phyloP scores from a whole-genome alignment of 2,329 filamentous ascomycete species.

The Aspergillus spinulosporus region DNA sequence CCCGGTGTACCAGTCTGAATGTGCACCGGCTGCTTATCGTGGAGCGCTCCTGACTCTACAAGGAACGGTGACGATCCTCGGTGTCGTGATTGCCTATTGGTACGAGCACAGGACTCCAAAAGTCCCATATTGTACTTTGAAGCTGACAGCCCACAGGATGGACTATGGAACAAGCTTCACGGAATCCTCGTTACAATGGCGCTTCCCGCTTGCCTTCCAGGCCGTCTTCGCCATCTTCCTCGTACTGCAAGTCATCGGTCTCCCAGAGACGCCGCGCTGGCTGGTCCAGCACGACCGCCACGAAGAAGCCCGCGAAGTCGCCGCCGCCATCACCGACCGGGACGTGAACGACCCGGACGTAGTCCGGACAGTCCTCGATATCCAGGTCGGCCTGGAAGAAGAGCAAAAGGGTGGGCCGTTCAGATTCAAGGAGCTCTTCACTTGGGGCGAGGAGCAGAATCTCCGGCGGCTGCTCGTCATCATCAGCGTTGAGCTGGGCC shows the following conservation, averaged over 20 bases:
- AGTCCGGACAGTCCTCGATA: conserved; percentile 22
- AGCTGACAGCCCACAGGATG: conserved; percentile 27
- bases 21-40: conserved; percentile 26
- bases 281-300: conserved; percentile 29
- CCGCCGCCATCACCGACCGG: conserved; percentile 24
- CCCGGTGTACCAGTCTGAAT: conserved; percentile 35
- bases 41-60: conserved; percentile 29
- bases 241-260: conserved; percentile 26
- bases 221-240: conserved; percentile 29
- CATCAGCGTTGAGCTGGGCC: conserved; percentile 37
- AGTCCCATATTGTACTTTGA: too few species aligned
- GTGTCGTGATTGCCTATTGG: conserved; percentile 27
- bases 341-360: conserved; percentile 17
- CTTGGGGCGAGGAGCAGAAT: conserved; percentile 35
- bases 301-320: conserved; percentile 27
- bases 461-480: conserved; percentile 36
- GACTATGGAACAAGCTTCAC: conserved; percentile 46
- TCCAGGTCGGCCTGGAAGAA: conserved; percentile 25
- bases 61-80: conserved; percentile 30
- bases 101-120: background rate
- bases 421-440: conserved; percentile 38
- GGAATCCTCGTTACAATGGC: conserved; percentile 35
- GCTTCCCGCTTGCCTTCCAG: conserved; percentile 34
- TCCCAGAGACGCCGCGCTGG: conserved; percentile 37
- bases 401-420: conserved; percentile 35